Evolutionary conservation across 345 rosid genomes (phyloP), one percentile per base, ranked within the genome.

Genomic region (Corchorus capsularis): DNA sequence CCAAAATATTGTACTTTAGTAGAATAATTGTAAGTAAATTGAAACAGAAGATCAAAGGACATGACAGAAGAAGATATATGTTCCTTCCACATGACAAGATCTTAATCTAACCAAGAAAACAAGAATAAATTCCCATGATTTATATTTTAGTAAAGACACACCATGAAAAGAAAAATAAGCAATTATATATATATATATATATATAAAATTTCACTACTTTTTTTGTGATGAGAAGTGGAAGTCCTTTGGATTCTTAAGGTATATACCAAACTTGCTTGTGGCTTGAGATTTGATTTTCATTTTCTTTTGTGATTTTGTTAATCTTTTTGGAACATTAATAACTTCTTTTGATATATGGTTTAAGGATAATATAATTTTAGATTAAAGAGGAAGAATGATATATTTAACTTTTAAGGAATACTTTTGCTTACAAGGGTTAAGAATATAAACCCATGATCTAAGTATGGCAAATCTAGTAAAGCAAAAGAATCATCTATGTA

Each of bases 51-150:
- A 16, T 15, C 41, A 47, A 2, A 16, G 46, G 56, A 47, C 41
- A 67, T 22, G 56, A 67, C 71, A 67, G 41, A 22, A 67, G 56
- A 47, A 57, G 32, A 9, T 57, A 19, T 19, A 56, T 69, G 56
- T 15, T 49, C 60, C 34, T 17, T 34, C 20, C 20, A 69, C 60
- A 69, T 32, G 27, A 69, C 60, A 69, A 50, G 27, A 52, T 69
- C 60, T 50, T 50, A 69, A 32, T 52, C 60, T 50, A 52, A 27
- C 27, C 27, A 27, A 27, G 27, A 27, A 27, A 27, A 27, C 22
- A 50, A 34, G 60, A 69, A 16, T 16, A 69, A 39, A 50, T 69
- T 50, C 73, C 41, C n/a, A 6, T 69, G 73, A 69, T 69, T 27
- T 27, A 27, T 27, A 27, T 27, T 52, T 50, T 50, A 34, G 32